Conservation (phyloP, 1,284 basidiomycete species). For the Cystobasidium slooffiae region DNA sequence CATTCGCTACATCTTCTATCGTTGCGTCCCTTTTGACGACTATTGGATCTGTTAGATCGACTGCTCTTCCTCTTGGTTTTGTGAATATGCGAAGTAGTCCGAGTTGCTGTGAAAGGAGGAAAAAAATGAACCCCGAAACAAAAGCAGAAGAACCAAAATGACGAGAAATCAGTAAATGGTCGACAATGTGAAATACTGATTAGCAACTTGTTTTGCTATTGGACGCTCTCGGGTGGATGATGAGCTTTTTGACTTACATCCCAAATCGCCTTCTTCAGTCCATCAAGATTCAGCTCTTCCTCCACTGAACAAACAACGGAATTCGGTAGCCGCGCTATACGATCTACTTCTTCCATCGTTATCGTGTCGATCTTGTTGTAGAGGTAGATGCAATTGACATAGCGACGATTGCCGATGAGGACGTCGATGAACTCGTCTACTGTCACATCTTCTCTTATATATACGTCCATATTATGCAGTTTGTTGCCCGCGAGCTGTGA, state of each 20-base stretch:
- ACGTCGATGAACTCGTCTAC: constrained; percentile 95
- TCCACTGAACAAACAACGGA: constrained; percentile 94
- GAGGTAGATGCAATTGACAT: constrained; percentile 87
- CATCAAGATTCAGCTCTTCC: constrained; percentile 86
- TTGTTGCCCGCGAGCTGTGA: constrained; percentile 61
- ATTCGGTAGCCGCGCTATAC: constrained; percentile 81
- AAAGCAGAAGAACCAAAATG: no score
- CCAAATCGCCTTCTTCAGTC: constrained; percentile 89
- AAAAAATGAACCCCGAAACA: constrained; percentile 16
- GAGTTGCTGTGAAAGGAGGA: constrained; percentile 36
- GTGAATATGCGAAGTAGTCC: constrained; percentile 70
- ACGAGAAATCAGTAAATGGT: no score
- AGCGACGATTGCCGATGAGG: constrained; percentile 87
- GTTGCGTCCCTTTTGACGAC: constrained; percentile 89
- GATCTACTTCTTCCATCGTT: constrained; percentile 69
- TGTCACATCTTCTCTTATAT: constrained; percentile 90
- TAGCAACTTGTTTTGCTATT: no score
- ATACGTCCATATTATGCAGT: constrained; percentile 92
- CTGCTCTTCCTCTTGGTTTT: constrained; percentile 81
- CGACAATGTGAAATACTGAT: no score
- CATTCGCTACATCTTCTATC: constrained; percentile 70
- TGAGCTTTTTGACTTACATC: constrained; percentile 56
- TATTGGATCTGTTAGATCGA: constrained; percentile 90
- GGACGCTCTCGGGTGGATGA: background rate
- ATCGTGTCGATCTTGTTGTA: constrained; percentile 69